These are phyloP conservation scores for Leccinum holopus DNA, from an alignment of 1,284 basidiomycete species.

Conservation along the genomic window DNA sequence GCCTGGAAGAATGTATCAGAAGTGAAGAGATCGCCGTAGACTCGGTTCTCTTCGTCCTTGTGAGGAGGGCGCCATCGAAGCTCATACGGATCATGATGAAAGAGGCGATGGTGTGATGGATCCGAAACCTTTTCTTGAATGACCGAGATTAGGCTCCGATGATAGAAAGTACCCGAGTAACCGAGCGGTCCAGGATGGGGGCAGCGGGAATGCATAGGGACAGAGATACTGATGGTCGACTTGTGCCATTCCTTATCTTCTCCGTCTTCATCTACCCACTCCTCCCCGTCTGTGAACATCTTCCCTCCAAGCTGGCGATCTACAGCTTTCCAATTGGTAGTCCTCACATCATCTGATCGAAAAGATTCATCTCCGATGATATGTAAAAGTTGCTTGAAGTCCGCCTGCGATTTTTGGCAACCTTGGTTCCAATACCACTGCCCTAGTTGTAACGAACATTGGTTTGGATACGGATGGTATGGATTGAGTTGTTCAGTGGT, in stretches of 20 bases:
- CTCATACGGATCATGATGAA: background rate
- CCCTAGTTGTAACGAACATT: background rate
- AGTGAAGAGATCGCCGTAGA: background rate
- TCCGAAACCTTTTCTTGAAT: background rate
- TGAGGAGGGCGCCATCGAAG: background rate
- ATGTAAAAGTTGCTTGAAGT: background rate
- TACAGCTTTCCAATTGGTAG: background rate
- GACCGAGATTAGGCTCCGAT: background rate
- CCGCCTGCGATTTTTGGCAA: background rate
- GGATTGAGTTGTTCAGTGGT: background rate
- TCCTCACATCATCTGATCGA: background rate
- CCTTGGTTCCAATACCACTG: conserved; percentile 2
- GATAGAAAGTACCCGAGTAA: background rate
- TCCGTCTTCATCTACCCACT: background rate
- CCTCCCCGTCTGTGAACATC: background rate
- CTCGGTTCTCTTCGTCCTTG: background rate
- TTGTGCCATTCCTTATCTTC: background rate
- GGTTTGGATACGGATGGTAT: background rate
- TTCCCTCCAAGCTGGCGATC: conserved; percentile 1
- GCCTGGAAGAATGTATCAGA: background rate
- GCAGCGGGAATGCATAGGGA: background rate
- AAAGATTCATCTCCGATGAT: background rate
- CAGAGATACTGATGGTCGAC: background rate
- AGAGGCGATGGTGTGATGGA: background rate
- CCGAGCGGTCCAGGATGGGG: background rate